A percentile compares a stretch with the other conserved stretches of the same genome.
These are phyloP conservation scores for Cyclocybe cylindracea DNA, from an alignment of 768 basidiomycete species.

Conservation along the genomic window DNA sequence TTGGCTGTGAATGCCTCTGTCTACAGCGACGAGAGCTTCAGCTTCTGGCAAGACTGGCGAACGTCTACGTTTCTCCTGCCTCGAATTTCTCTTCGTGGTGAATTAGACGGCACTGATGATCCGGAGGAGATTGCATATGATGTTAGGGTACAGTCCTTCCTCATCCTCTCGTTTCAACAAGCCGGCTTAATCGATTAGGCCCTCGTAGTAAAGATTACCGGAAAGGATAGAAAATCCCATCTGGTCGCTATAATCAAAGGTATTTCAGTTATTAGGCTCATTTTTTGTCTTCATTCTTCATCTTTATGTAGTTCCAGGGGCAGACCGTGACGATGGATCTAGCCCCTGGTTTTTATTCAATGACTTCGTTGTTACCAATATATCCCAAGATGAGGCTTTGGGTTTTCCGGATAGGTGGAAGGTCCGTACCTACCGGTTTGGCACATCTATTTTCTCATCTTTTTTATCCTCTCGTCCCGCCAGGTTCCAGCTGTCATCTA, in stretches of 20 bases:
- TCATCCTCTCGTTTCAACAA: background rate
- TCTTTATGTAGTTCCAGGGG: constrained; percentile 61
- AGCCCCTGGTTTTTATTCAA: constrained; percentile 95
- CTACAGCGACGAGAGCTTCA: constrained; percentile 70
- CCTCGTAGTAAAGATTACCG: constrained; percentile 76
- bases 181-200: constrained; percentile 46
- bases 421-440: constrained; percentile 45
- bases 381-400: constrained; percentile 85
- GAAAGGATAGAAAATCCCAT: constrained; percentile 75
- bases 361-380: constrained; percentile 87
- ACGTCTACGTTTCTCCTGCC: constrained; percentile 62
- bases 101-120: constrained; percentile 61
- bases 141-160: constrained; percentile 57
- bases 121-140: constrained; percentile 61
- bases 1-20: constrained; percentile 86
- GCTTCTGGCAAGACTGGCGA: constrained; percentile 73
- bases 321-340: constrained; percentile 41
- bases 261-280: constrained; percentile 21
- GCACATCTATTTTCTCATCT: constrained; percentile 8
- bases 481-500: constrained; percentile 91
- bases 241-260: constrained; percentile 88
- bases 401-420: constrained; percentile 93
- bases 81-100: constrained; percentile 55
- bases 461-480: background rate
- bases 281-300: background rate